Evolutionary conservation across 2,329 filamentous ascomycete species (phyloP), one percentile per base, ranked within the genome.

Genomic region (Fusarium transvaalense): DNA sequence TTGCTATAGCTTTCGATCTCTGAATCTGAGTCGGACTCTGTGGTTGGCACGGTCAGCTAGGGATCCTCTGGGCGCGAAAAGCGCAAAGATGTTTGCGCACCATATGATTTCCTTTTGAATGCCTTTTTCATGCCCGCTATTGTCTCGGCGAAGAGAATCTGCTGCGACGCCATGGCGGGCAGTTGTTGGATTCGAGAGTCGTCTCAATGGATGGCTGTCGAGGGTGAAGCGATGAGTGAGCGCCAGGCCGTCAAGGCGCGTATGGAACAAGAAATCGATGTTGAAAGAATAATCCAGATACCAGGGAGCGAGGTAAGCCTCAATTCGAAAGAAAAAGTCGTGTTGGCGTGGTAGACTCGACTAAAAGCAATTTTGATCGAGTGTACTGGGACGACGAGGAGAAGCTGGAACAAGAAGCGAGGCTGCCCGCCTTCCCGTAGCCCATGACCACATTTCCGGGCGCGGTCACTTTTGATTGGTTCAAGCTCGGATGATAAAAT

Each of bases 1-100:
- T 94, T 94, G 59, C 89, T 91, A 72, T 86, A 87, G 72, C 86
- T 84, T 63, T 89, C 85, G 72, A 93, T 89, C 56, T 88, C 86
- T 63, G 89, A 89, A 78, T 95, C 92, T 61, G 91, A 92, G 77
- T 94, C 92, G 72, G 90, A 92, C 66, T 93, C 92, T 94, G 79
- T 58, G 56, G 69, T 46, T 45, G 65, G 38, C 46, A 56, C 38
- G 46, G 75, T 75, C 65, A 75, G 70, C 60, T 55, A 62, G 19
- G 53, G 31, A 57, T 46, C 25, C 21, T 47, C 17, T 4, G 39
- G 19, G 53, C 45, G 38, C 41, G 42, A 55, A 35, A 47, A 51
- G 53, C 53, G 43, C 55, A 56, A n/a, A 9, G 48, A 41, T 39
- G 47, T 41, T 51, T 27, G 46, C 72, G 48, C 79, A 89, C 88